Conservation (phyloP, 495 filamentous ascomycete species). For the Aspergillus sclerotioniger region DNA sequence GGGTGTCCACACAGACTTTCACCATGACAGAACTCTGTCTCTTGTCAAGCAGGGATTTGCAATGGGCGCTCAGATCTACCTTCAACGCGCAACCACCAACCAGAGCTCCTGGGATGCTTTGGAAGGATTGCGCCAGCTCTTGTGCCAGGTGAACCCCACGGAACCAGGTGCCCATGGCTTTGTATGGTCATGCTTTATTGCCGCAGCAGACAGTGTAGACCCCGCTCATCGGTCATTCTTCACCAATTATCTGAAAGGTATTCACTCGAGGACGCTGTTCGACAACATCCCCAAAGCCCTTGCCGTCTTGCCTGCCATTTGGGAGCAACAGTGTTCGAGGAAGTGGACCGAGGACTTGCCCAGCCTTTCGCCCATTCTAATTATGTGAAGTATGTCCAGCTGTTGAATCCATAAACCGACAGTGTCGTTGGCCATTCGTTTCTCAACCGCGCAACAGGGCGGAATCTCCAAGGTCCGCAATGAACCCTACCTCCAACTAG, state of each 20-base stretch:
- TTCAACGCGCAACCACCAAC: constrained; percentile 14
- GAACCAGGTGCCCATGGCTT: constrained; percentile 23
- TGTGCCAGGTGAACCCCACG: constrained; percentile 17
- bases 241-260: constrained; percentile 12
- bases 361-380: constrained; percentile 15
- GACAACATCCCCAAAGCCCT: constrained; percentile 21
- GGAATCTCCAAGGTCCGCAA: too few relatives aligned
- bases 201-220: constrained; percentile 22
- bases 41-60: constrained; percentile 15
- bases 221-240: constrained; percentile 21
- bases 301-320: constrained; percentile 19
- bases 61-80: constrained; percentile 22
- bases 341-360: constrained; percentile 19
- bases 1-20: constrained; percentile 14
- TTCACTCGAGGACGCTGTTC: constrained; percentile 18
- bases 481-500: too few relatives aligned
- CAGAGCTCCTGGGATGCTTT: constrained; percentile 17
- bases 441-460: too few relatives aligned
- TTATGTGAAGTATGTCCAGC: constrained; percentile 17
- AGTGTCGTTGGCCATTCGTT: too few relatives aligned
- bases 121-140: constrained; percentile 16
- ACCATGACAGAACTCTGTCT: constrained; percentile 13
- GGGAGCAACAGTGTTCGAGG: constrained; percentile 13
- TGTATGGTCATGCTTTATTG: constrained; percentile 27
- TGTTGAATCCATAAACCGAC: too few relatives aligned